phyloP scores from a whole-genome alignment of 1,139 yeast species.

The Yamadazyma buinensis region DNA sequence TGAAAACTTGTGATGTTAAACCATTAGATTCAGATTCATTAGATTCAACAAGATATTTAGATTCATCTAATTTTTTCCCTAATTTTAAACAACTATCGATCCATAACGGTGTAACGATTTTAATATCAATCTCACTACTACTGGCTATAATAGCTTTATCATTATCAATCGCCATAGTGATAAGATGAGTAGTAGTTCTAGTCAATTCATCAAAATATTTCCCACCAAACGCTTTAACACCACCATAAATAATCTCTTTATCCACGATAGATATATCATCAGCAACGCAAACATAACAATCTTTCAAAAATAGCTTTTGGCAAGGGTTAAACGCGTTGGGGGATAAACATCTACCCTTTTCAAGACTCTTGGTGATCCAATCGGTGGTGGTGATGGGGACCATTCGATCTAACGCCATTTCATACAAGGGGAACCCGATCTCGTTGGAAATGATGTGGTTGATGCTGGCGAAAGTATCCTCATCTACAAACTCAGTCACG shows the following conservation, averaged over 20 bases:
- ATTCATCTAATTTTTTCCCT: conserved; percentile 49
- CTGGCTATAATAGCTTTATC: conserved; percentile 44
- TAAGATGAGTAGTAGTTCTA: conserved; percentile 71
- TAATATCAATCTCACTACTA: conserved; percentile 42
- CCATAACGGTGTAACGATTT: conserved; percentile 77
- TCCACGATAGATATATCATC: conserved; percentile 59
- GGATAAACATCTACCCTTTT: conserved; percentile 43
- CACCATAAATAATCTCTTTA: conserved; percentile 61
- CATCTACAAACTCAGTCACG: conserved; percentile 15
- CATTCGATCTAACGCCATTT: conserved; percentile 47
- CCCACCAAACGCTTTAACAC: conserved; percentile 74
- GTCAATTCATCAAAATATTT: conserved; percentile 61
- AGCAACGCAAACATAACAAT: conserved; percentile 56
- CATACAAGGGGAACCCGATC: conserved; percentile 53
- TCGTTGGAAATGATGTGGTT: conserved; percentile 59
- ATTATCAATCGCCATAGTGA: conserved; percentile 54
- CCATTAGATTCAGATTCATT: not conserved
- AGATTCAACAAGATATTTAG: conserved; percentile 36
- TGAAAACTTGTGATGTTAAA: not conserved
- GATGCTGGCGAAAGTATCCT: conserved; percentile 17
- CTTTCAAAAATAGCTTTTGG: conserved; percentile 59
- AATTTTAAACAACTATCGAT: conserved; percentile 61
- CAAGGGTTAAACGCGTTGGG: conserved; percentile 63
- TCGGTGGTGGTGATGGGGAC: conserved; percentile 65
- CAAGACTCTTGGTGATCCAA: conserved; percentile 59